These are phyloP conservation scores for Chrysochromulina tobinii DNA, from an alignment of 78 protist genomes.

Conservation along the genomic window DNA sequence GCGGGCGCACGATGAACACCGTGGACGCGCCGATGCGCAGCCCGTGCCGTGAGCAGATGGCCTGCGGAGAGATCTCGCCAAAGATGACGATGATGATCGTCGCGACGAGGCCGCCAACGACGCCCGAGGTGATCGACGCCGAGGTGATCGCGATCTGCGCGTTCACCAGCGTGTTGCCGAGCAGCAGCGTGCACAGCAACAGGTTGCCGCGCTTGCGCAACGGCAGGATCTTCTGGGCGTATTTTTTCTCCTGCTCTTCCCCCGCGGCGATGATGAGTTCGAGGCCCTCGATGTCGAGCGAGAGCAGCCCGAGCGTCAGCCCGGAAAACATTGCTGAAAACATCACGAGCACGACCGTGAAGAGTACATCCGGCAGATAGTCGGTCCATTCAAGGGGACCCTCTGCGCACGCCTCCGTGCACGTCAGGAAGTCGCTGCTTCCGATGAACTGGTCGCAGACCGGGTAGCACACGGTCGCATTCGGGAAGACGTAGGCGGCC, in stretches of 20 bases:
- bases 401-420: no score
- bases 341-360: constrained; percentile 38
- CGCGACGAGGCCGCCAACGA: constrained; percentile 72
- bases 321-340: constrained; percentile 86
- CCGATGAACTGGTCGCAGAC: no score
- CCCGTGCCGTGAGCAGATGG: constrained; percentile 78
- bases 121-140: constrained; percentile 69
- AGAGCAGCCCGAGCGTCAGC: constrained; percentile 84
- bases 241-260: neutral
- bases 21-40: constrained; percentile 45
- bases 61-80: constrained; percentile 87
- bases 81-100: constrained; percentile 74
- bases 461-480: no score
- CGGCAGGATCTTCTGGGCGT: constrained; percentile 79
- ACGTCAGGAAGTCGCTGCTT: no score
- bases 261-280: constrained; percentile 41
- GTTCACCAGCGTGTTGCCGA: constrained; percentile 93
- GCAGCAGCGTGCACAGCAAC: constrained; percentile 89
- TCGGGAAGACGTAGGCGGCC: no score
- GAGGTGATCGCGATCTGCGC: constrained; percentile 75
- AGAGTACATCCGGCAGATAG: neutral
- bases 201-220: constrained; percentile 83
- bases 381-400: no score
- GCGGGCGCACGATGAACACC: neutral
- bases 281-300: constrained; percentile 72